Percentiles rank a stretch among this genome's conserved stretches.
Evolutionary conservation across 306 rosid species (phyloP).

Genomic region (Acacia acuminata): DNA sequence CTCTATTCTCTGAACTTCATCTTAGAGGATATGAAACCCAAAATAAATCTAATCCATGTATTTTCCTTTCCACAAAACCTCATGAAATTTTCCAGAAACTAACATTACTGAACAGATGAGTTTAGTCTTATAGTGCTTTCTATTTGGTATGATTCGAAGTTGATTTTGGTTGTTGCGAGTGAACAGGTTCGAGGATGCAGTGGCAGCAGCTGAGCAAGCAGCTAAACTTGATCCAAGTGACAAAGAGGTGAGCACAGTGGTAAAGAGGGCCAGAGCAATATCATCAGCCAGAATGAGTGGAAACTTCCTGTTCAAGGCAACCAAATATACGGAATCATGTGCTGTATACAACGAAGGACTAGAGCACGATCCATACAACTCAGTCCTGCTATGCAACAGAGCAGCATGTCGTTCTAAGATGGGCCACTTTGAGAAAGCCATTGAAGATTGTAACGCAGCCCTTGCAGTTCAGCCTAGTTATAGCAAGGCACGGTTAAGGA

Average conservation of each 20-base stretch:
- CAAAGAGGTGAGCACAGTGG: conserved; percentile 49
- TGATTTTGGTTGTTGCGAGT: conserved; percentile 11
- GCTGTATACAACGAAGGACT: conserved; percentile 75
- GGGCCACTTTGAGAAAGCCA: conserved; percentile 80
- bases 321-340: conserved; percentile 69
- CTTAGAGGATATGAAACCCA: background rate
- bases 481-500: conserved; percentile 83
- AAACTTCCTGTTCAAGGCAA: conserved; percentile 76
- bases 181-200: conserved; percentile 80
- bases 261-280: conserved; percentile 57
- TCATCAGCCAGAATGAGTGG: conserved; percentile 78
- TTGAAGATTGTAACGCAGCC: conserved; percentile 88
- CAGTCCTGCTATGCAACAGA: conserved; percentile 83
- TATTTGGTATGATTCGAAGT: conserved; percentile 32
- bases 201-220: conserved; percentile 68
- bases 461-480: conserved; percentile 66
- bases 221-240: conserved; percentile 61
- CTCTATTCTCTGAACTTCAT: background rate
- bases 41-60: background rate
- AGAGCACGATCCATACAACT: conserved; percentile 71
- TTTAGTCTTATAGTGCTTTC: background rate
- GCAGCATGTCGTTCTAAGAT: conserved; percentile 92
- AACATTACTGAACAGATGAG: background rate
- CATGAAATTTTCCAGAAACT: background rate
- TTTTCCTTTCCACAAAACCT: conserved; percentile 1